Conservation (phyloP, 2,329 filamentous ascomycete genomes). For the Curvularia verruculosa region DNA sequence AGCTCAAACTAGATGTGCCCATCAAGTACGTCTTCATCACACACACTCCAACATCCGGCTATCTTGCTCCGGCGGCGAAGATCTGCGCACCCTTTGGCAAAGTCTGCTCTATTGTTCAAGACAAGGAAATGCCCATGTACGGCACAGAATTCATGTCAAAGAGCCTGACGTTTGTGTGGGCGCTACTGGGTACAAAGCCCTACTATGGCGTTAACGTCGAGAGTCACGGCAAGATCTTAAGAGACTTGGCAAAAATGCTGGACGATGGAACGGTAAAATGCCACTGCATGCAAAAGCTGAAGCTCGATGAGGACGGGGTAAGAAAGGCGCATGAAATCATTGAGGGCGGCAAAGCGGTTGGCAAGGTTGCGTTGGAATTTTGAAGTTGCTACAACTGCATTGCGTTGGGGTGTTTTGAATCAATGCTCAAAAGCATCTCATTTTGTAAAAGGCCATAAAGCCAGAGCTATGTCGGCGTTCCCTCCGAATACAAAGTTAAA, state of each 20-base stretch:
- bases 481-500: background rate
- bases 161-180: constrained; percentile 12
- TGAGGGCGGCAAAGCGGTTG: constrained; percentile 3
- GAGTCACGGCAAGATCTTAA: constrained; percentile 6
- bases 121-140: constrained; percentile 16
- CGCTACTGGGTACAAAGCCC: constrained; percentile 8
- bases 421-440: background rate
- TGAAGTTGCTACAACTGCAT: background rate
- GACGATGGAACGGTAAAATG: constrained; percentile 3
- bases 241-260: constrained; percentile 4
- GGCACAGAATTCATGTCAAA: constrained; percentile 16
- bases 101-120: constrained; percentile 10
- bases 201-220: constrained; percentile 10
- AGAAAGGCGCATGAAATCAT: constrained; percentile 15
- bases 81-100: constrained; percentile 9
- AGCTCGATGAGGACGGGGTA: constrained; percentile 6
- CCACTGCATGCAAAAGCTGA: constrained; percentile 11
- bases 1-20: constrained; percentile 6
- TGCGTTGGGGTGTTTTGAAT: background rate
- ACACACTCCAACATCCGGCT: constrained; percentile 8
- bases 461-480: background rate
- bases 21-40: constrained; percentile 15
- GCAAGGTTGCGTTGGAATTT: constrained; percentile 9
- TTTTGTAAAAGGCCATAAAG: background rate
- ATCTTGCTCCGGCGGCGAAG: constrained; percentile 9